Base-by-base conservation (phyloP, 345 rosid species). In the Turnera subulata region DNA sequence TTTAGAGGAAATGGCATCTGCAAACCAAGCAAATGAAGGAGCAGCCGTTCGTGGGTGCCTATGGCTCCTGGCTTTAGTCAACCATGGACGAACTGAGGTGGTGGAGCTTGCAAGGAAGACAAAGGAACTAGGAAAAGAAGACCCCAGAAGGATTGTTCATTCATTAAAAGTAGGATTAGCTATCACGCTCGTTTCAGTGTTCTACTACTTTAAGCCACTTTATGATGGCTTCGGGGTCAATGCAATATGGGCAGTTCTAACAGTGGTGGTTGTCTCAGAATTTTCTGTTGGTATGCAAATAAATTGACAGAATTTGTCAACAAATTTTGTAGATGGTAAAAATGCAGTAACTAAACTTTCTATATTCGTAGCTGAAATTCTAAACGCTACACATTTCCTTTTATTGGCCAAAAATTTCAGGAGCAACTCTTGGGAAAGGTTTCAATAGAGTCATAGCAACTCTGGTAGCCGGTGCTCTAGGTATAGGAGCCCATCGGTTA, bases 361-460 rank as follows among this genome's bases (percentile, higher is more conserved):
- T n/a, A n/a, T n/a, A n/a, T n/a, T n/a, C n/a, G n/a, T n/a, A n/a
- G n/a, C n/a, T n/a, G n/a, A n/a, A n/a, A n/a, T n/a, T n/a, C n/a
- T n/a, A n/a, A n/a, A n/a, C n/a, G n/a, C n/a, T n/a, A n/a, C n/a
- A n/a, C n/a, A n/a, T n/a, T n/a, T n/a, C n/a, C n/a, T n/a, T n/a
- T n/a, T n/a, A n/a, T n/a, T n/a, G n/a, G n/a, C n/a, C n/a, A n/a
- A n/a, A n/a, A n/a, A n/a, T n/a, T n/a, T n/a, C 74, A 86, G 96
- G 95, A 10, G 92, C 89, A 8, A 86, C 95, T 0, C 77, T 89
- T 0, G 78, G 91, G 2, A 87, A 78, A 71, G 97, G 89, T 9
- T 19, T 87, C 21, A 90, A 85, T 46, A 77, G 95, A 61, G 83
- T 76, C 42, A 46, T 69, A 42, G 97, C 95, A 43, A 87, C 97